These are phyloP conservation scores for Tetrahymena borealis DNA, from an alignment of 73 alveolate genomes.

Conservation along the genomic window DNA sequence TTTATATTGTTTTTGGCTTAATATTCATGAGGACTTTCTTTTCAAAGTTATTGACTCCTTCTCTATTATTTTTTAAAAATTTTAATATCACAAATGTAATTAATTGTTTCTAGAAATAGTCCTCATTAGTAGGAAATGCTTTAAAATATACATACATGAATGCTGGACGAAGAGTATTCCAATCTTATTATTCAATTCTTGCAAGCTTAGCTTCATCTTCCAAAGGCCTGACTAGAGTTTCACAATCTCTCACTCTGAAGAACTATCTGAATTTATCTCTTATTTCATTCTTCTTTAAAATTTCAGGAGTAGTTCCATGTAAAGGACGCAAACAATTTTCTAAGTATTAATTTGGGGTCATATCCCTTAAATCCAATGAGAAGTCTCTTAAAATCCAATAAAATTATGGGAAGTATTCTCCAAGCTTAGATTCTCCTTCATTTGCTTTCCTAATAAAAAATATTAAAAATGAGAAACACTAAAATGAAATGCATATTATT, in stretches of 20 bases:
- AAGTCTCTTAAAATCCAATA: slow-evolving; percentile 89
- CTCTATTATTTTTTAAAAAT: not conserved
- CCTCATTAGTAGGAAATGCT: too few relatives aligned
- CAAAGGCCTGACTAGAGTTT: slow-evolving; percentile 78
- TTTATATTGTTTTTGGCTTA: slow-evolving; percentile 69
- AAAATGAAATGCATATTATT: too few relatives aligned
- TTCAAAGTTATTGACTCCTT: slow-evolving; percentile 53
- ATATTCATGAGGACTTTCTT: slow-evolving; percentile 55
- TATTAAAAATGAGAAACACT: too few relatives aligned
- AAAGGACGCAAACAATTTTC: slow-evolving; percentile 69
- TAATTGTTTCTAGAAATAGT: too few relatives aligned
- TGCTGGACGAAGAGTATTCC: slow-evolving; percentile 62
- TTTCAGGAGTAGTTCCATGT: slow-evolving; percentile 57
- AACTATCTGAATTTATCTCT: slow-evolving; percentile 72
- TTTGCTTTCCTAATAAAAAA: slow-evolving; percentile 7
- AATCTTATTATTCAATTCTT: slow-evolving; percentile 72
- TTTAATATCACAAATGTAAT: not conserved
- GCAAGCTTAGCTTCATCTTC: slow-evolving; percentile 80
- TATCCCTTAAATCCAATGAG: slow-evolving; percentile 71
- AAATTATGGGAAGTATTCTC: slow-evolving; percentile 79
- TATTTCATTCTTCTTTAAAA: slow-evolving; percentile 63
- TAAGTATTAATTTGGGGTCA: slow-evolving; percentile 78
- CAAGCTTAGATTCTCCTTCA: slow-evolving; percentile 59
- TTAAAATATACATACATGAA: slow-evolving; percentile 43
- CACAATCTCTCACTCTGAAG: slow-evolving; percentile 88